Evolutionary conservation across 306 rosid genomes (phyloP).

Genomic region (Lablab purpureus): DNA sequence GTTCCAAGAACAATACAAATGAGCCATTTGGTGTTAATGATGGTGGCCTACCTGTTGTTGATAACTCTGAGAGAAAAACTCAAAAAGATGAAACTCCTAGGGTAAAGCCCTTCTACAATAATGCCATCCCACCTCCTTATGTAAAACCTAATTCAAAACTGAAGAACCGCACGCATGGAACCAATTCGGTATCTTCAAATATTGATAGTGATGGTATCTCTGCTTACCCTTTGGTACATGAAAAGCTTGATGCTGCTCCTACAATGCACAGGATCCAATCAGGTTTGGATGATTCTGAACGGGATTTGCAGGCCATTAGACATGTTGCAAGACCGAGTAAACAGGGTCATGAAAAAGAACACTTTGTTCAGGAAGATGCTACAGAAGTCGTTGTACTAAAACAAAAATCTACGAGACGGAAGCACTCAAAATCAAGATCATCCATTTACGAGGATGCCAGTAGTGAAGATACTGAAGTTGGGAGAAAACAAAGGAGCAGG

Average conservation of each 20-base stretch:
- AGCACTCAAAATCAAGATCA: slow-evolving; percentile 72
- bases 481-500: slow-evolving; percentile 72
- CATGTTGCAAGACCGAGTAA: slow-evolving; percentile 53
- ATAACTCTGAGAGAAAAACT: slow-evolving; percentile 44
- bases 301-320: slow-evolving; percentile 55
- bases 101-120: slow-evolving; percentile 63
- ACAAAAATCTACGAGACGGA: slow-evolving; percentile 73
- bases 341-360: slow-evolving; percentile 58
- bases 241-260: slow-evolving; percentile 53
- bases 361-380: slow-evolving; percentile 46
- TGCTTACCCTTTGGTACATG: slow-evolving; percentile 51
- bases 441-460: slow-evolving; percentile 52
- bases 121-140: slow-evolving; percentile 85
- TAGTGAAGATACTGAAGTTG: slow-evolving; percentile 58
- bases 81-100: slow-evolving; percentile 65
- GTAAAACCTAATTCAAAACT: slow-evolving; percentile 66
- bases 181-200: slow-evolving; percentile 47
- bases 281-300: slow-evolving; percentile 59
- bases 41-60: slow-evolving; percentile 48
- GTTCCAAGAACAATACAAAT: slow-evolving; percentile 49
- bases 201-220: slow-evolving; percentile 43
- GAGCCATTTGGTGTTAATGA: slow-evolving; percentile 56
- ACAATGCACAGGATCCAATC: slow-evolving; percentile 50
- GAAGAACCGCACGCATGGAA: slow-evolving; percentile 53
- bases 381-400: slow-evolving; percentile 56